Percentiles rank a stretch among this genome's conserved stretches.
Evolutionary conservation across 108 stramenopile genomes (phyloP).

Genomic region (Epithemia pelagica): DNA sequence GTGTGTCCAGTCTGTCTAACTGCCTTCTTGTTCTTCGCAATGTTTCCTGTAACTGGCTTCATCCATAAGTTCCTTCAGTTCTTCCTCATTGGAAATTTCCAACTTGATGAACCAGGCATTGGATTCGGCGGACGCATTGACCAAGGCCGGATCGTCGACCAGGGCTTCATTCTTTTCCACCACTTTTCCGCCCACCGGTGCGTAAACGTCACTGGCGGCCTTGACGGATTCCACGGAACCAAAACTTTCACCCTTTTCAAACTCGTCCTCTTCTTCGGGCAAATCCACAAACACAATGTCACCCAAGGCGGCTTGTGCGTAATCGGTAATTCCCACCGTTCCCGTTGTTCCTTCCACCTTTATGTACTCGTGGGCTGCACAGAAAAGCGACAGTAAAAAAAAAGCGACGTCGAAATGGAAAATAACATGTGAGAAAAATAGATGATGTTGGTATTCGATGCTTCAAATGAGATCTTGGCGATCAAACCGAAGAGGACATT

Average conservation of each 20-base stretch:
- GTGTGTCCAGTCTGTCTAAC: no score
- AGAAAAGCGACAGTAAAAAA: neutral
- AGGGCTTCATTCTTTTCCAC: constrained; percentile 77
- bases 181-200: constrained; percentile 79
- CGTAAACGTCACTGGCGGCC: constrained; percentile 96
- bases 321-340: constrained; percentile 94
- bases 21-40: constrained; percentile 34
- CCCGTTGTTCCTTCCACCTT: constrained; percentile 88
- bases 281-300: constrained; percentile 98
- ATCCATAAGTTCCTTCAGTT: constrained; percentile 64
- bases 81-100: constrained; percentile 59
- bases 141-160: constrained; percentile 68
- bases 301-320: constrained; percentile 91
- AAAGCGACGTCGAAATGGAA: neutral
- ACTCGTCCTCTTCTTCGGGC: constrained; percentile 85
- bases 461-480: no score
- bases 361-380: constrained; percentile 87
- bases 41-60: constrained; percentile 46
- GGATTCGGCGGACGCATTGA: constrained; percentile 79
- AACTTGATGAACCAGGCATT: constrained; percentile 93
- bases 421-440: neutral
- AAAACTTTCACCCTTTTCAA: constrained; percentile 87
- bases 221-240: constrained; percentile 99
- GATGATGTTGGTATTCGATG: no score
- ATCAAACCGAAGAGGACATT: no score